Percentiles rank a stretch among this genome's conserved stretches.
phyloP scores from a whole-genome alignment of 2,329 filamentous ascomycete genomes.

The Diplocarpon mali region DNA sequence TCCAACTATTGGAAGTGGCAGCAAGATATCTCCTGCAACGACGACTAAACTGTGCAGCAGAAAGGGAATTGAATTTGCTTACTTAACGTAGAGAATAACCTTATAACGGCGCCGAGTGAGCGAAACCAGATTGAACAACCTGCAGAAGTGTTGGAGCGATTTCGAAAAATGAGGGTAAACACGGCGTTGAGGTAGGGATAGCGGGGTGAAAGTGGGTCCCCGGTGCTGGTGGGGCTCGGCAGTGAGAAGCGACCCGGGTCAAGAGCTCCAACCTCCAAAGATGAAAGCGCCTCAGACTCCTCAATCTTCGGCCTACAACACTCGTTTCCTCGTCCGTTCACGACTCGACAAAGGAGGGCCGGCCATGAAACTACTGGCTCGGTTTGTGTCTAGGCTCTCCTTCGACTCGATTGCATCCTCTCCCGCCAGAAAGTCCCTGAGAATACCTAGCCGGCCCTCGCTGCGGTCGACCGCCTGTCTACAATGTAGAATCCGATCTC shows the following conservation, averaged over 20 bases:
- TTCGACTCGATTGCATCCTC: conserved; percentile 19
- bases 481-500: conserved; percentile 31
- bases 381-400: conserved; percentile 23
- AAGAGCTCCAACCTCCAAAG: conserved; percentile 11
- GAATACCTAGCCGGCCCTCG: conserved; percentile 15
- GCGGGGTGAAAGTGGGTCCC: not conserved
- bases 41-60: no score
- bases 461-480: conserved; percentile 29
- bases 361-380: conserved; percentile 26
- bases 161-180: no score
- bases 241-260: not conserved
- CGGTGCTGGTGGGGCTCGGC: not conserved
- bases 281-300: no score
- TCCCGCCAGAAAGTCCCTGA: conserved; percentile 12
- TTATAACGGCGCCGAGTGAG: no score
- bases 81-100: no score
- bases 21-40: no score
- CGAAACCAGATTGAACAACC: no score
- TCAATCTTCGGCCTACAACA: not conserved
- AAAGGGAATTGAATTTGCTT: no score
- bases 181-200: no score
- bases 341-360: conserved; percentile 11
- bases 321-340: not conserved
- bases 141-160: no score
- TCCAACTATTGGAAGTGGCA: no score